Evolutionary conservation across 768 basidiomycete genomes (phyloP).

Genomic region (Tricholoma sp.): DNA sequence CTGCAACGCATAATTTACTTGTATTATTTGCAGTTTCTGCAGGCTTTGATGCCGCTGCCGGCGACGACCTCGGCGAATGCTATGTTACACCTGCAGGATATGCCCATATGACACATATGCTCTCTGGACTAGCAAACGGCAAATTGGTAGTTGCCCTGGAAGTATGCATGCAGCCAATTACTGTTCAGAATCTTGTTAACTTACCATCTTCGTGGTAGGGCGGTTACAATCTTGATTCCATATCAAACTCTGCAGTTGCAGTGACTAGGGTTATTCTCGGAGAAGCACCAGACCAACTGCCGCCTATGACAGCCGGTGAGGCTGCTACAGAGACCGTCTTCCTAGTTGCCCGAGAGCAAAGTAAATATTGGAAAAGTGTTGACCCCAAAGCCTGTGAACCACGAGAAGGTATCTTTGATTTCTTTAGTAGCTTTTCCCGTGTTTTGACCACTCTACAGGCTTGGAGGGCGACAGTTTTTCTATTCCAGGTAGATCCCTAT

Average conservation of each 20-base stretch:
- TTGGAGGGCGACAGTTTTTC: constrained; percentile 58
- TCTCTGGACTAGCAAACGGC: constrained; percentile 81
- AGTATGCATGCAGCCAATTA: constrained; percentile 39
- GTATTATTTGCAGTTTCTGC: constrained; percentile 69
- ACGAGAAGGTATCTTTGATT: constrained; percentile 50
- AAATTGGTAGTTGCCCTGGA: constrained; percentile 91
- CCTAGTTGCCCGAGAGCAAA: constrained; percentile 83
- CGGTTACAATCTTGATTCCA: constrained; percentile 90
- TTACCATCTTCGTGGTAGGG: constrained; percentile 51
- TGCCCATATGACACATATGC: constrained; percentile 98
- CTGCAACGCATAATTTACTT: background rate
- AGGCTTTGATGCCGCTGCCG: constrained; percentile 94
- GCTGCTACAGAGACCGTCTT: constrained; percentile 85
- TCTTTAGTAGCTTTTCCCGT: background rate
- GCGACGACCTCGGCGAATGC: constrained; percentile 90
- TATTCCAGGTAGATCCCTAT: constrained; percentile 51
- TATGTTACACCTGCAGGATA: constrained; percentile 89
- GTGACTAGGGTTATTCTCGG: constrained; percentile 88
- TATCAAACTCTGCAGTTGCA: constrained; percentile 81
- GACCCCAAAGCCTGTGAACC: constrained; percentile 81
- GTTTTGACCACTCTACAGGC: constrained; percentile 34
- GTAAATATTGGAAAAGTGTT: constrained; percentile 86
- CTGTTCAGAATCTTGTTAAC: background rate
- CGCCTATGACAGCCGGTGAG: constrained; percentile 69
- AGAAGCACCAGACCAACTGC: constrained; percentile 73